Percentiles rank a stretch among this genome's conserved stretches.
These are phyloP conservation scores for Neurospora discreta DNA, from an alignment of 495 filamentous ascomycete genomes.

Conservation along the genomic window DNA sequence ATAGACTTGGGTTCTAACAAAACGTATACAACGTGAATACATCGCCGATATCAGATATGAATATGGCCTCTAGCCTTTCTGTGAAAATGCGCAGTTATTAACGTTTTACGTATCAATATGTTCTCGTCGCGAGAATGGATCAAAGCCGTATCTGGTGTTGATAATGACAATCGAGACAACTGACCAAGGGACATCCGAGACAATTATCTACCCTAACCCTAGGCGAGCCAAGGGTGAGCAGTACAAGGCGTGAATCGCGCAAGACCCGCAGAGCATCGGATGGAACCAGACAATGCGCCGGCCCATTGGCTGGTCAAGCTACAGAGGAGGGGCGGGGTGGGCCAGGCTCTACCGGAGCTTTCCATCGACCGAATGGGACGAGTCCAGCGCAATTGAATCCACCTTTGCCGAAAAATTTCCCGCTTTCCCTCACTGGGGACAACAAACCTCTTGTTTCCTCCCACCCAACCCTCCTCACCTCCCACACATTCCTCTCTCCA, in stretches of 20 bases:
- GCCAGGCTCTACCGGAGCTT: neutral
- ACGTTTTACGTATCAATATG: neutral
- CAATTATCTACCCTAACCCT: neutral
- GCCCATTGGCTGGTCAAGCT: neutral
- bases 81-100: neutral
- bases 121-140: neutral
- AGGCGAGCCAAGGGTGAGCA: neutral
- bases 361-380: neutral
- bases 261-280: neutral
- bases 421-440: neutral
- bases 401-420: neutral
- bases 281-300: neutral
- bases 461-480: constrained; percentile 3
- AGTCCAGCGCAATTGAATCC: neutral
- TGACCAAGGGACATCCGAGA: neutral
- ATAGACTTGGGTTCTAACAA: neutral
- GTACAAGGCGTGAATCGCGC: neutral
- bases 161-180: neutral
- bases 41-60: neutral
- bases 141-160: neutral
- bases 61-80: neutral
- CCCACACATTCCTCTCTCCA: constrained; percentile 3
- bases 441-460: neutral
- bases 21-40: neutral
- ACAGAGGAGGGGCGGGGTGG: neutral